phyloP scores from a whole-genome alignment of 192 early-diverging fungal genomes.

The Coemansia asiatica region DNA sequence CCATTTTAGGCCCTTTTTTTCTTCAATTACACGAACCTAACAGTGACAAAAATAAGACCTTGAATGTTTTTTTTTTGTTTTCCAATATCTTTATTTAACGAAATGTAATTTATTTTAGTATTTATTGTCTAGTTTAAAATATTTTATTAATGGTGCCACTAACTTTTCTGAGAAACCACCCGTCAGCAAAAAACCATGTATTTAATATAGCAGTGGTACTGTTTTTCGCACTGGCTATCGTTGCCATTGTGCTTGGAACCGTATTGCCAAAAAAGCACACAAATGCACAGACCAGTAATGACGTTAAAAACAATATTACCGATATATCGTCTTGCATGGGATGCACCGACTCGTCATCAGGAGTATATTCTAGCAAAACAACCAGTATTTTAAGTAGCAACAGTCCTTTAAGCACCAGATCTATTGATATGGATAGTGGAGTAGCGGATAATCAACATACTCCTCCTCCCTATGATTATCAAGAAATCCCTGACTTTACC shows the following conservation, averaged over 20 bases:
- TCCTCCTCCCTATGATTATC: too few species aligned
- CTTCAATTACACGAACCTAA: too few species aligned
- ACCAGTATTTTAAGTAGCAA: too few species aligned
- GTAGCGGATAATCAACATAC: too few species aligned
- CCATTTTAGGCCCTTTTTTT: too few species aligned
- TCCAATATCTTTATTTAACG: background rate
- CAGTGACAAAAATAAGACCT: too few species aligned
- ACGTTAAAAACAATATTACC: background rate
- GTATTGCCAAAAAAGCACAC: background rate
- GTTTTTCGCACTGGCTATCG: conserved; percentile 2
- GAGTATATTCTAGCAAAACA: too few species aligned
- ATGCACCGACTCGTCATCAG: background rate
- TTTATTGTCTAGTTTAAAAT: background rate
- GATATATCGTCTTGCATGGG: background rate
- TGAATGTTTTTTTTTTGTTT: background rate
- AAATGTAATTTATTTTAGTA: background rate
- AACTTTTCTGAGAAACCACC: background rate
- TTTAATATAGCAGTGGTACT: conserved; percentile 3
- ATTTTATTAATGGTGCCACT: background rate
- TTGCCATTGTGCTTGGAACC: conserved; percentile 4
- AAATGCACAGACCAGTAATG: background rate
- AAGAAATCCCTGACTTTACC: background rate
- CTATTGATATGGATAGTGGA: too few species aligned
- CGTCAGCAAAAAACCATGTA: background rate
- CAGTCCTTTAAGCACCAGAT: too few species aligned